A percentile compares a stretch with the other conserved stretches of the same genome.
These are phyloP conservation scores for Colletotrichum brevisporum DNA, from an alignment of 2,329 filamentous ascomycete genomes.

Conservation along the genomic window DNA sequence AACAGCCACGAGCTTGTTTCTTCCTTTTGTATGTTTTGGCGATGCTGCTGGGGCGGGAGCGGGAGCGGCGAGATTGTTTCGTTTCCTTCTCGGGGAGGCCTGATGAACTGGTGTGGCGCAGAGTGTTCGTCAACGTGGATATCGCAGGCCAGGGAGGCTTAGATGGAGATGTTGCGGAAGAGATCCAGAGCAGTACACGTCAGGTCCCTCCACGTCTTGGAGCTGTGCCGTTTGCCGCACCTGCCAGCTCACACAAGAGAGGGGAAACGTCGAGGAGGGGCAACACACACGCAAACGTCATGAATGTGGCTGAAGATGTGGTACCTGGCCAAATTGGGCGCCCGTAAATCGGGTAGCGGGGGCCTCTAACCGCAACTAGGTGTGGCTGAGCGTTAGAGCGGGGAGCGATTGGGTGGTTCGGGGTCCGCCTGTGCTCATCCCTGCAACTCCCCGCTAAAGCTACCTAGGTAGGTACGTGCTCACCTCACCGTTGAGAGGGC, in stretches of 20 bases:
- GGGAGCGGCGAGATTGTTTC: not conserved
- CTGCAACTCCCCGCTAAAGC: not conserved
- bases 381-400: conserved; percentile 26
- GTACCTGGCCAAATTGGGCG: not conserved
- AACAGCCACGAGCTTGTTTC: not conserved
- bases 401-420: not conserved
- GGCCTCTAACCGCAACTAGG: not conserved
- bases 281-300: conserved; percentile 17
- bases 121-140: conserved; percentile 31
- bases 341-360: not conserved
- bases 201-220: not conserved
- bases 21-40: conserved; percentile 26
- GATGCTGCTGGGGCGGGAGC: not conserved
- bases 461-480: not conserved
- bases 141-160: conserved; percentile 18
- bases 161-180: conserved; percentile 8
- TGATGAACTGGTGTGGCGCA: conserved; percentile 34
- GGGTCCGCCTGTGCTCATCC: not conserved
- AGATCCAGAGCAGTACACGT: not conserved
- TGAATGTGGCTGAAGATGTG: conserved; percentile 28
- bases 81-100: conserved; percentile 19
- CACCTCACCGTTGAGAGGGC: too few species aligned
- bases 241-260: conserved; percentile 33
- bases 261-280: conserved; percentile 17
- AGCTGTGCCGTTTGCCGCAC: not conserved